These are phyloP conservation scores for Polyplosphaeria fusca DNA, from an alignment of 495 filamentous ascomycete species.

Conservation along the genomic window DNA sequence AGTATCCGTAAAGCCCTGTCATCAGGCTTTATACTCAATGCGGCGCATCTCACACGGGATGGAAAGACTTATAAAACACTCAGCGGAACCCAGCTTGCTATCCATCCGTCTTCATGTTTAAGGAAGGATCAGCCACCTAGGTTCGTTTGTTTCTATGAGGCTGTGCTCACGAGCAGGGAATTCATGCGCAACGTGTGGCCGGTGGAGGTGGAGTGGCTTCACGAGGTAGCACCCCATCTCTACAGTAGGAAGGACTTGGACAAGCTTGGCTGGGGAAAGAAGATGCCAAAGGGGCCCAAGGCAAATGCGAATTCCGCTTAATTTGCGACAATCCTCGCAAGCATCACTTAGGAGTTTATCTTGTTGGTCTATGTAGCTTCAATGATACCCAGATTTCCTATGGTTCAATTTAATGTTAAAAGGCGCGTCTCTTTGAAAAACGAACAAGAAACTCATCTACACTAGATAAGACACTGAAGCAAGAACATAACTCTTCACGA, in stretches of 20 bases:
- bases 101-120: conserved; percentile 82
- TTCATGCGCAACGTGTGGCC: conserved; percentile 89
- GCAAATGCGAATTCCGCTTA: too few species aligned
- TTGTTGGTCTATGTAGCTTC: too few species aligned
- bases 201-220: conserved; percentile 77
- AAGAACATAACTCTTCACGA: too few species aligned
- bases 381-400: too few species aligned
- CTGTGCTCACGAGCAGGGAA: conserved; percentile 90
- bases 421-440: too few species aligned
- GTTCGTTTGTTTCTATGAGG: conserved; percentile 87
- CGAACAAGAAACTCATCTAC: too few species aligned
- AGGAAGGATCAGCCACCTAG: conserved; percentile 67
- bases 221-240: conserved; percentile 91
- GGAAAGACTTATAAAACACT: conserved; percentile 93
- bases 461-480: too few species aligned
- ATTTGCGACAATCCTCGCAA: too few species aligned
- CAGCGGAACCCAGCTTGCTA: conserved; percentile 76
- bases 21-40: conserved; percentile 92
- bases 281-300: conserved; percentile 63
- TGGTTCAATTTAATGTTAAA: too few species aligned
- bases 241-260: conserved; percentile 94
- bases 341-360: too few species aligned
- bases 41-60: conserved; percentile 76
- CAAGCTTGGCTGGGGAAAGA: conserved; percentile 71
- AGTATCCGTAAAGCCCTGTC: conserved; percentile 86